Base-by-base conservation (phyloP, 352 stramenopile species). In the Poterioochromonas sp. region DNA sequence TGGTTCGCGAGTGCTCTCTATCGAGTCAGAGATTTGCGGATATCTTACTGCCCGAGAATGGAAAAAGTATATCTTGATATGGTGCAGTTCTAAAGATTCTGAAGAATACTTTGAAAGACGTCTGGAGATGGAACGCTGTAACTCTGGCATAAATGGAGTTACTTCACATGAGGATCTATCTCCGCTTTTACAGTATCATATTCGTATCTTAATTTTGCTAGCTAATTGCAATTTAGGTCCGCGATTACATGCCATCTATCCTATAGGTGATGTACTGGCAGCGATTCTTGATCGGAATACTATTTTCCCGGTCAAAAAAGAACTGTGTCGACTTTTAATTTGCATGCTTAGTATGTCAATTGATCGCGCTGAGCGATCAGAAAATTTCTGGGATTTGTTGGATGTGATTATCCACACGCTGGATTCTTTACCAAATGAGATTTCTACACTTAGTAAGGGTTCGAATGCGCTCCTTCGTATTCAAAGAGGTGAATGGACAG, bases 191-290 rank as follows among this genome's bases (percentile, higher is more conserved):
- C 37, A 74, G 40, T 74, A 74, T 54, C 65, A 74, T 39, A 39
- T 74, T 44, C 20, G 41, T 39, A 29, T 74, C 18, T 40, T 74
- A 32, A 54, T n/a, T 18, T n/a, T 74, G 26, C 29, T 74, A 37
- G 39, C 65, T 54, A 35, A 35, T 35, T 74, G 65, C 40, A 74
- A 74, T 51, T 35, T 74, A 40, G 65, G 65, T 34, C 65, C 37
- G 29, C 49, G 53, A 54, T 15, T 74, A n/a, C 65, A 74, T 37
- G 65, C 65, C 3, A 54, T 74, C 26, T 74, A 58, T 74, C 39
- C 65, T 39, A 39, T 74, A 26, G 1, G 5, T 35, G 65, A 74
- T 54, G 20, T 74, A 35, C 20, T 74, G 15, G 8, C 5, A 39
- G 37, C 65, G 8, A 58, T 74, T 58, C 39, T 58, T 22, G 65